phyloP scores from a whole-genome alignment of 2,329 filamentous ascomycete species.

The Rugonectria rugulosa region DNA sequence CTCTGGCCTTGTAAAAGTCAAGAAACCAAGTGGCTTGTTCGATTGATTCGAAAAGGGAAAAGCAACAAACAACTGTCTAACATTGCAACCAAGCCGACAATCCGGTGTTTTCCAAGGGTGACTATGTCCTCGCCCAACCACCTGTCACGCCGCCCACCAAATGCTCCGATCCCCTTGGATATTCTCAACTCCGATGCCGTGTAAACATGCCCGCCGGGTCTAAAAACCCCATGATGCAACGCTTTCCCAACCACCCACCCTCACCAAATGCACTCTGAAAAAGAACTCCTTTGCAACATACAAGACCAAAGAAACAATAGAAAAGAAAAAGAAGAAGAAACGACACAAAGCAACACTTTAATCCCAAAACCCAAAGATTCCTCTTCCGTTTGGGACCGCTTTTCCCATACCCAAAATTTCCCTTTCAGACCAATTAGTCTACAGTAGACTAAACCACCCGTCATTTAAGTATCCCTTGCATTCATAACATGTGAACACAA shows the following conservation, averaged over 20 bases:
- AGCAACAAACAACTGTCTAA: conserved; percentile 12
- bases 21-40: conserved; percentile 6
- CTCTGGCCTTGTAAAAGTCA: neutral
- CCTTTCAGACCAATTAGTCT: conserved; percentile 28
- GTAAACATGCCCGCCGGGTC: conserved; percentile 30
- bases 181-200: conserved; percentile 29
- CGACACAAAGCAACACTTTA: no score
- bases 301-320: conserved; percentile 22
- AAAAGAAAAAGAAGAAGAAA: no score
- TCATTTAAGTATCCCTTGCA: conserved; percentile 28
- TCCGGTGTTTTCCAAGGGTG: conserved; percentile 20
- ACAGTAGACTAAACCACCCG: conserved; percentile 24
- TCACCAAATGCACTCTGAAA: conserved; percentile 5
- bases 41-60: conserved; percentile 3
- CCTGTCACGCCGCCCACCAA: conserved; percentile 11
- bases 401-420: conserved; percentile 23
- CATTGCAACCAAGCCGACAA: conserved; percentile 22
- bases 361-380: conserved; percentile 22
- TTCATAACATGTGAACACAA: conserved; percentile 11
- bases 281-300: conserved; percentile 10
- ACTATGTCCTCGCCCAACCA: conserved; percentile 22
- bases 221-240: conserved; percentile 33
- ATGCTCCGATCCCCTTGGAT: conserved; percentile 30
- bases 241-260: neutral
- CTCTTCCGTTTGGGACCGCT: conserved; percentile 24